Base-by-base conservation (phyloP, 345 rosid species). In the Euphorbia lathyris region DNA sequence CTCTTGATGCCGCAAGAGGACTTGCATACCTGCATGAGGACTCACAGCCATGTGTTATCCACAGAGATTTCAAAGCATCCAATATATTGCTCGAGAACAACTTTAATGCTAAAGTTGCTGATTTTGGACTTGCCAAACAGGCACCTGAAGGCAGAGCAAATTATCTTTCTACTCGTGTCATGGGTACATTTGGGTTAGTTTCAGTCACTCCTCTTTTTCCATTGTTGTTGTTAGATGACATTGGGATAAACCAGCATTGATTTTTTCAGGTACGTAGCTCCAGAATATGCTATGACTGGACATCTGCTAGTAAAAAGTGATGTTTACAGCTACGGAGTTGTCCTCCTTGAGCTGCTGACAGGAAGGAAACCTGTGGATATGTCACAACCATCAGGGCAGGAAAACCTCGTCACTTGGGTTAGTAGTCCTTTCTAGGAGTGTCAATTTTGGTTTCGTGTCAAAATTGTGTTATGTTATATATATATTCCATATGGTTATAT, bases 261-360 rank as follows among this genome's bases (percentile, higher is more conserved):
- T 26, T 16, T 78, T 63, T 77, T 63, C 77, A 95, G 99, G 73
- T 95, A 95, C 77, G 99, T 95, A 64, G 99, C 99, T 38, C 99
- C 99, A 4, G 99, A 95, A 80, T 95, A 95, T 87, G 99, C 99
- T 58, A 95, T 95, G 99, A 95, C 99, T 0, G 99, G 99, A 78
- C 99, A 95, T 85, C 83, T 92, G 72, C 87, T 95, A 42, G 97
- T 92, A 45, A 95, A 95, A 84, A 95, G 99, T 36, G 99, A 95
- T 74, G 99, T 95, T 70, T 95, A 95, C 79, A 95, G 99, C 79
- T 95, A 95, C 70, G 99, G 99, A 20, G 99, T 95, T 60, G 99
- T 95, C 58, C 93, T 95, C 72, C 95, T 95, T 0, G 97, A 95
- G 83, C 77, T 95, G 85, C 78, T 95, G 71, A 92, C 97, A 2